Base-by-base conservation (phyloP, 2,329 filamentous ascomycete species). In the Pseudogymnoascus sp. region DNA sequence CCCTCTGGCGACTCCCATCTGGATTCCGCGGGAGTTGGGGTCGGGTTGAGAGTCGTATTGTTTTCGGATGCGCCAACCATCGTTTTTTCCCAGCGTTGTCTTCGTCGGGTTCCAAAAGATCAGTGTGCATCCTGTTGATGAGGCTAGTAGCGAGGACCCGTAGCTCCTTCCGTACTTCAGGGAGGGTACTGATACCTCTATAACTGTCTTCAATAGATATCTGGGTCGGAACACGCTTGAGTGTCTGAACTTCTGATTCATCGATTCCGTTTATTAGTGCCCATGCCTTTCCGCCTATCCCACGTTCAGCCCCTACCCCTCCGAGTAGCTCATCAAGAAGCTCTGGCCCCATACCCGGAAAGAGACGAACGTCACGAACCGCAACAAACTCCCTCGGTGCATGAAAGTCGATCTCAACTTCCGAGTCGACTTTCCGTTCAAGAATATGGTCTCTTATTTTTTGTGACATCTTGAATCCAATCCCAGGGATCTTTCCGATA, bases 161-260 rank as follows among this genome's bases (percentile, higher is more conserved):
- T 39, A 97, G 77, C 73, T 95, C 87, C 64, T 82, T 83, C 41
- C 78, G 75, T 30, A 95, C 84, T 62, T 86, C 81, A 1, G 83
- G 73, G 59, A 87, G 71, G 0, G 80, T 85, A 66, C 88, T 83
- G 1, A 96, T 77, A 0, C 86, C 84, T 22, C 84, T 81, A 72
- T 96, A 97, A 14, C 91, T 94, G 74, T 97, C 92, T 71, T 97
- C 93, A 65, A 97, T 94, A 72, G 90, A 94, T 71, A 97, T 95
- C 73, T 97, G 92, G 1, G 85, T 86, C 0, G 93, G 93, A 1
- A 95, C 74, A 47, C 86, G 82, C 66, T 83, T 84, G 1, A 86
- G 88, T 64, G 86, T 80, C 58, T 86, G 85, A 16, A 97, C 91
- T 62, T 90, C 86, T 0, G 82, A 79, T 59, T 85, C 76, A 71